Evolutionary conservation across 352 stramenopile genomes (phyloP), one percentile per base, ranked within the genome.

Genomic region (Aphanomyces astaci): DNA sequence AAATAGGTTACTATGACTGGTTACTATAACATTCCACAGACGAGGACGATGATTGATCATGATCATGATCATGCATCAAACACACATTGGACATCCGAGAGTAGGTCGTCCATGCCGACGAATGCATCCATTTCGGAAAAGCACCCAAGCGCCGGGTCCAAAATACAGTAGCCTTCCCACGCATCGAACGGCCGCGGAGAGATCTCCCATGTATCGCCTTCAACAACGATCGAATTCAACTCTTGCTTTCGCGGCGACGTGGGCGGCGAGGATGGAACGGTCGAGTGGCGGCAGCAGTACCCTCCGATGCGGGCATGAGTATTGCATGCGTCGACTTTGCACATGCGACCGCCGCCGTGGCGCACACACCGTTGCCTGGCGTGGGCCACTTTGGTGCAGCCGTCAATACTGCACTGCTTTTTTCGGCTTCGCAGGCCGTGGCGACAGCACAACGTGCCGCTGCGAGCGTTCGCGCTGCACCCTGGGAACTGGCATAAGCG

Each of bases 341-440:
- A 68, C 46, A 49, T 57, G 30, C 62, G 62, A 33, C 62, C 62
- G 28, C 62, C 62, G 22, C 62, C 62, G 32, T 68, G 62, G 32
- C 62, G 62, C 0, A 68, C 62, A 59, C 62, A 68, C 32, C 62
- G 62, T 33, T 68, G 62, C 13, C 49, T 25, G 30, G 62, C 62
- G 22, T 68, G 62, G 31, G 62, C 62, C 31, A 68, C 49, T 40
- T 68, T 68, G 62, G 33, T 52, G 51, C 62, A 68, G 22, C 33
- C 43, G 0, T 36, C n/a, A 4, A 59, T 32, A 4, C 22, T n/a
- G 51, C 51, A 59, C 33, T 59, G 51, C n/a, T 59, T 59, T 25
- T 59, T 59, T 19, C 51, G 51, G 27, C 51, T 59, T 7, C 51
- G 2, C 22, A 63, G 25, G 54, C 30, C n/a, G 22, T 63, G 54